A percentile compares a stretch with the other conserved stretches of the same genome.
These are phyloP conservation scores for Mycena epipterygia DNA, from an alignment of 768 basidiomycete genomes.

Conservation along the genomic window DNA sequence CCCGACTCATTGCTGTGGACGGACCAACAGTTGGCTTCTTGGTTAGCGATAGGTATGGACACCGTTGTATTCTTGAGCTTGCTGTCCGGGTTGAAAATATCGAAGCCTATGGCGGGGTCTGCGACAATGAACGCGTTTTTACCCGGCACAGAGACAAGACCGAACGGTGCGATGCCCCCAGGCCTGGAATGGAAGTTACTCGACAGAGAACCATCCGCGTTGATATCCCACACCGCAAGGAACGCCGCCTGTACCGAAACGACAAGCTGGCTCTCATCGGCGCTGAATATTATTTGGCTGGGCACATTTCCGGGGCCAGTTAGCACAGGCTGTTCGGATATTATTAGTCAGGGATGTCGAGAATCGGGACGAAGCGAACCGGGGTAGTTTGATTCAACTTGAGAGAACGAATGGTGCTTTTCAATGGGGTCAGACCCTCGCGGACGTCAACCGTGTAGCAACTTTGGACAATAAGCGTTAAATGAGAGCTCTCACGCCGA, in stretches of 20 bases:
- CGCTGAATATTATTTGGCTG: constrained; percentile 49
- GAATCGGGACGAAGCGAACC: constrained; percentile 27
- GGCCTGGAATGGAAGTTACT: constrained; percentile 40
- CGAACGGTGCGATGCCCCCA: constrained; percentile 50
- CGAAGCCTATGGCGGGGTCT: constrained; percentile 33
- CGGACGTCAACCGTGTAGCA: constrained; percentile 13
- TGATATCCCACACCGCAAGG: constrained; percentile 52
- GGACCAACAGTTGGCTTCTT: constrained; percentile 41
- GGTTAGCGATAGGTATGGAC: constrained; percentile 28
- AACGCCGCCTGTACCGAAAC: constrained; percentile 52
- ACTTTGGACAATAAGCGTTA: background rate
- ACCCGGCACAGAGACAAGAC: constrained; percentile 35
- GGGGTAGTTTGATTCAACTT: constrained; percentile 35
- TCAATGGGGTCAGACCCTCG: constrained; percentile 42
- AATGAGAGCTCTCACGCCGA: no score
- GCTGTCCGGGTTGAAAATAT: constrained; percentile 28
- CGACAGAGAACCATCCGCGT: constrained; percentile 46
- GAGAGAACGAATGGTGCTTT: constrained; percentile 48
- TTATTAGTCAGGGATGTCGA: background rate
- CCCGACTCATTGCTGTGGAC: constrained; percentile 39
- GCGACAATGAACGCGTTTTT: constrained; percentile 23
- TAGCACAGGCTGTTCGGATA: constrained; percentile 5
- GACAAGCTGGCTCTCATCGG: constrained; percentile 46
- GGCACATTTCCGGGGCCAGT: constrained; percentile 33
- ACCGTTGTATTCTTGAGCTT: background rate